Base-by-base conservation (phyloP, 2,329 filamentous ascomycete species). In the Trichoderma simmonsii region DNA sequence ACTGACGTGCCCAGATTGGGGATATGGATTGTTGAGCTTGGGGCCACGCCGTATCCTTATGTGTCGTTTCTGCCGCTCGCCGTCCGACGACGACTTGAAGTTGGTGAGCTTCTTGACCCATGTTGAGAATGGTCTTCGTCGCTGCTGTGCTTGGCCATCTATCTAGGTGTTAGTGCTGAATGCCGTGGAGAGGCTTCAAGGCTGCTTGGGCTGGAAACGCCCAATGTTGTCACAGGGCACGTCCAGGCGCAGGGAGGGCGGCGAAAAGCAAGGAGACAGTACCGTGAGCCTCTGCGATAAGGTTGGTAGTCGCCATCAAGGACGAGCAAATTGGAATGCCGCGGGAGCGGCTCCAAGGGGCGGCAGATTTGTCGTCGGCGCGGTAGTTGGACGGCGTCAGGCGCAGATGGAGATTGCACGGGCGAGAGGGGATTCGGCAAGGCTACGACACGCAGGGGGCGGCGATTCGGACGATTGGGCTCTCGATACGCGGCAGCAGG, bases 61-160 rank as follows among this genome's bases (percentile, higher is more conserved):
- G 67, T 85, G 73, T 77, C 81, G 74, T 79, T 82, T 77, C 79
- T 81, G 72, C 77, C 82, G 76, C 56, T 86, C 86, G 73, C 89
- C 86, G 74, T 88, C 89, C 36, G 91, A 92, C 5, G 90, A 91
- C 71, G 85, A 86, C 82, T 97, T 98, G 83, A 97, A 91, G 80
- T 92, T 95, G 73, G 94, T 91, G 71, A 98, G 89, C 79, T 95
- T 95, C 86, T 95, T 97, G 86, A 99, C 94, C 92, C 95, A 97
- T 76, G 91, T 93, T 61, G 95, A 89, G 80, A 98, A 98, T 28
- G 95, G 95, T 75, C 93, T 90, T 77, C 94, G 91, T 75, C 94
- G 92, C 77, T 88, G 88, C 77, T 88, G 88, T 78, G 83, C 76
- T 75, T 87, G 86, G 76, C 90, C 89, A 81, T 94, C 92, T 94